Conservation (phyloP, 352 stramenopile genomes). For the Phytophthora hibernalis region DNA sequence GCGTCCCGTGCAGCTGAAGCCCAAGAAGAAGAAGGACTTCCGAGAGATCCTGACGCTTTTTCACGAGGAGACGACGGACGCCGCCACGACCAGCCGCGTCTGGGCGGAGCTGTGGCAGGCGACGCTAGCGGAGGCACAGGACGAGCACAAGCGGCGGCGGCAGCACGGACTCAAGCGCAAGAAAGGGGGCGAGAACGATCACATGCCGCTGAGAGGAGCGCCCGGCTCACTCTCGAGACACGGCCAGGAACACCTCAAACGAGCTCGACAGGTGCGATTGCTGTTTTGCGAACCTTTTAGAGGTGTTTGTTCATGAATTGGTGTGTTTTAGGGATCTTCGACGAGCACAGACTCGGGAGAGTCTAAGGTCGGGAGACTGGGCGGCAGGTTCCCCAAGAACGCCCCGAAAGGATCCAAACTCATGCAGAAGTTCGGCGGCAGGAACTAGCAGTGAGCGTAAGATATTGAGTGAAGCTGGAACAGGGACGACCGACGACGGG, state of each 20-base stretch:
- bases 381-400: constrained; percentile 46
- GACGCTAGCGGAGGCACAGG: constrained; percentile 65
- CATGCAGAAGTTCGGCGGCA: constrained; percentile 71
- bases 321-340: constrained; percentile 36
- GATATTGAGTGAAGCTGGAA: no score
- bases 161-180: constrained; percentile 43
- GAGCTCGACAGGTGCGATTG: constrained; percentile 56
- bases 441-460: constrained; percentile 16
- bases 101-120: constrained; percentile 60
- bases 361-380: constrained; percentile 58
- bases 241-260: constrained; percentile 53
- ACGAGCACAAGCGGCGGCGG: constrained; percentile 58
- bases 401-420: constrained; percentile 61
- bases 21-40: constrained; percentile 65
- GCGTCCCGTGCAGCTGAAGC: constrained; percentile 24
- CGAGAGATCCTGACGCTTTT: constrained; percentile 76
- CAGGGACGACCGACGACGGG: no score
- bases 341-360: constrained; percentile 53
- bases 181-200: constrained; percentile 32
- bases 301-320: constrained; percentile 6
- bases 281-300: background rate
- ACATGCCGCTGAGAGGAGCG: constrained; percentile 15
- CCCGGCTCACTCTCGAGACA: constrained; percentile 16
- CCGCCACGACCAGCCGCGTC: constrained; percentile 17
- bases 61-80: constrained; percentile 43